Percentiles rank a stretch among this genome's conserved stretches.
These are phyloP conservation scores for Vaccinium myrtillus DNA, from an alignment of 148 eudicot genomes.

Conservation along the genomic window DNA sequence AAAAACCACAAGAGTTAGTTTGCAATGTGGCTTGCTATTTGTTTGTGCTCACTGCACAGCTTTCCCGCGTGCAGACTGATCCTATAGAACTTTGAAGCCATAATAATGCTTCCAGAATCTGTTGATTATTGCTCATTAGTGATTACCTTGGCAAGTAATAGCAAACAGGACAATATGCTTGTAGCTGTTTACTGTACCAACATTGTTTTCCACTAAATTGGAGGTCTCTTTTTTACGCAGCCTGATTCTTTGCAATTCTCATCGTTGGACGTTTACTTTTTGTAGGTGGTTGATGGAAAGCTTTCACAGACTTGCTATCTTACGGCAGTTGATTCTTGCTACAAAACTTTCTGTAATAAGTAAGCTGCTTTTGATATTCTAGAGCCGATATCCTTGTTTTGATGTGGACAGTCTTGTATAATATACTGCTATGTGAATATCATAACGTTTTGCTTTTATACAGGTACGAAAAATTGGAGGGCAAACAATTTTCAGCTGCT, in stretches of 20 bases:
- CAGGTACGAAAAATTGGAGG: conserved; percentile 88
- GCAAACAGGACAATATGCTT: not conserved
- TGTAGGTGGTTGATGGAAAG: conserved; percentile 97
- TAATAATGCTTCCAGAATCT: not conserved
- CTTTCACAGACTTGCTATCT: conserved; percentile 98
- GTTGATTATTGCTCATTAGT: not conserved
- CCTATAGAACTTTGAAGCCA: not conserved
- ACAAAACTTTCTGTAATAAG: conserved; percentile 70
- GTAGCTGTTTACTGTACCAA: not conserved
- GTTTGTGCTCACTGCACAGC: not conserved
- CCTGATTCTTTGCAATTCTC: conserved; percentile 16
- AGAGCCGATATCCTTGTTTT: not conserved
- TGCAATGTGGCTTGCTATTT: not conserved
- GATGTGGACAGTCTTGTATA: not conserved
- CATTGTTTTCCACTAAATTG: not conserved
- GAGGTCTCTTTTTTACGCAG: not conserved
- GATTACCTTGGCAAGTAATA: not conserved
- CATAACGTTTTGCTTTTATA: conserved; percentile 19
- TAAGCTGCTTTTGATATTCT: conserved; percentile 33
- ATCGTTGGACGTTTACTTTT: conserved; percentile 7
- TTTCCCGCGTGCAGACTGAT: not conserved
- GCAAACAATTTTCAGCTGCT: conserved; percentile 65
- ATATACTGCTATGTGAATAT: not conserved
- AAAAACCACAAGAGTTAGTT: not conserved
- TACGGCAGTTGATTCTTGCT: conserved; percentile 96